These are phyloP conservation scores for Royoungia palumana DNA, from an alignment of 768 basidiomycete genomes.

Conservation along the genomic window DNA sequence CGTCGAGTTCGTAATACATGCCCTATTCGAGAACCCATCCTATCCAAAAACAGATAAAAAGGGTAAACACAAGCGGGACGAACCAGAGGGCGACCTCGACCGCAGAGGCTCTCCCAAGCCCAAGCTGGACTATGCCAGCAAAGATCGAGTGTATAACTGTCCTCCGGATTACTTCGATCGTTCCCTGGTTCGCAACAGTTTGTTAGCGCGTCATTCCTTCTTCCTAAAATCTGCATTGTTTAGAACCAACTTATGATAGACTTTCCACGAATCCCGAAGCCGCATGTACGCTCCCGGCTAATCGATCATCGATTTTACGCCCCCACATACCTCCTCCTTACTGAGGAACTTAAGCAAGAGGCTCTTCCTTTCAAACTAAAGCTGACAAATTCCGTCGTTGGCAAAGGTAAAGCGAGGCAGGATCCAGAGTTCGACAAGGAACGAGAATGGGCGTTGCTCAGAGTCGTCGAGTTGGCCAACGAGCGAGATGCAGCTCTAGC, in stretches of 20 bases:
- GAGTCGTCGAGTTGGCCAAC: slow-evolving; percentile 26
- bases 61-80: slow-evolving; percentile 42
- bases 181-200: slow-evolving; percentile 42
- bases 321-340: slow-evolving; percentile 56
- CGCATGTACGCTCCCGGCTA: slow-evolving; percentile 49
- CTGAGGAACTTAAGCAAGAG: slow-evolving; percentile 29
- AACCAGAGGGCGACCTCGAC: slow-evolving; percentile 20
- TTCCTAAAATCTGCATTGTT: background rate
- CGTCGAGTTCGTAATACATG: slow-evolving; percentile 54
- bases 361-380: slow-evolving; percentile 39
- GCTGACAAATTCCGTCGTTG: slow-evolving; percentile 31
- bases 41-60: slow-evolving; percentile 57
- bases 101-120: slow-evolving; percentile 33
- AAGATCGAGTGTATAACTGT: slow-evolving; percentile 42
- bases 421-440: slow-evolving; percentile 47
- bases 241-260: slow-evolving; percentile 53
- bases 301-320: slow-evolving; percentile 50
- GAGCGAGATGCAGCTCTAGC: slow-evolving; percentile 29
- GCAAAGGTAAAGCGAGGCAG: slow-evolving; percentile 39
- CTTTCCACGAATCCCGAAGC: slow-evolving; percentile 57
- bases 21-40: slow-evolving; percentile 56
- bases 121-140: slow-evolving; percentile 53
- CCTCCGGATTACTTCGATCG: slow-evolving; percentile 47
- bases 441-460: slow-evolving; percentile 45
- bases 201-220: background rate